A percentile compares a stretch with the other conserved stretches of the same genome.
Evolutionary conservation across 108 stramenopile species (phyloP).

Genomic region (Cyclotella baltica): DNA sequence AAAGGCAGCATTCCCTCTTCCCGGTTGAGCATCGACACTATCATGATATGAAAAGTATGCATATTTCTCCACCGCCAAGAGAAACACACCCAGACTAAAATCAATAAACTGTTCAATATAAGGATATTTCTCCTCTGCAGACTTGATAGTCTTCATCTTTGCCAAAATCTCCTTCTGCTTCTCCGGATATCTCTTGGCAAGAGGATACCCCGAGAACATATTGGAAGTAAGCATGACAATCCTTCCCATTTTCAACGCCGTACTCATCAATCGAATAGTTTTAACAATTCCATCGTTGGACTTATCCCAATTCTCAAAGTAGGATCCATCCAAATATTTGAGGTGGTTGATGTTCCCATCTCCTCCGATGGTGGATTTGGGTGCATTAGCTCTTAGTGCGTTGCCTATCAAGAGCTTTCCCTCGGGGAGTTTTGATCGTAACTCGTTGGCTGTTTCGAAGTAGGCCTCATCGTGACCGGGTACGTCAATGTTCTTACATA

Average conservation of each 20-base stretch:
- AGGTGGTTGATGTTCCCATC: constrained; percentile 34
- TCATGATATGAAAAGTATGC: constrained; percentile 44
- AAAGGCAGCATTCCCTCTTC: constrained; percentile 8
- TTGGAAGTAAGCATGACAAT: constrained; percentile 35
- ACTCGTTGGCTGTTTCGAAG: constrained; percentile 32
- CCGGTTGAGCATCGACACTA: constrained; percentile 26
- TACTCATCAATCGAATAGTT: constrained; percentile 37
- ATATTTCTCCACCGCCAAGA: constrained; percentile 36
- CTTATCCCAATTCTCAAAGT: constrained; percentile 38
- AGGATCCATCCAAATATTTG: constrained; percentile 49
- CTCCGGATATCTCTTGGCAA: no score
- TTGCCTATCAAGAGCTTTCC: constrained; percentile 48
- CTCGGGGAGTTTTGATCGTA: constrained; percentile 33
- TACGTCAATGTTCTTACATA: no score
- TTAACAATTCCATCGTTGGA: constrained; percentile 5
- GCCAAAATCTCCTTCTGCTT: neutral
- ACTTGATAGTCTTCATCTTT: constrained; percentile 14
- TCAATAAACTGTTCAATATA: constrained; percentile 28
- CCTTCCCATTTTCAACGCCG: constrained; percentile 20
- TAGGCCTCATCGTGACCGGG: constrained; percentile 32
- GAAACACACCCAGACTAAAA: constrained; percentile 37
- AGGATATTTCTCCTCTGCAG: constrained; percentile 28
- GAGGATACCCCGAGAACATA: no score
- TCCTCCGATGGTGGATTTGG: constrained; percentile 2
- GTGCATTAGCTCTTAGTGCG: constrained; percentile 24